These are phyloP conservation scores for Tilletia walkeri DNA, from an alignment of 1,284 basidiomycete genomes.

Conservation along the genomic window DNA sequence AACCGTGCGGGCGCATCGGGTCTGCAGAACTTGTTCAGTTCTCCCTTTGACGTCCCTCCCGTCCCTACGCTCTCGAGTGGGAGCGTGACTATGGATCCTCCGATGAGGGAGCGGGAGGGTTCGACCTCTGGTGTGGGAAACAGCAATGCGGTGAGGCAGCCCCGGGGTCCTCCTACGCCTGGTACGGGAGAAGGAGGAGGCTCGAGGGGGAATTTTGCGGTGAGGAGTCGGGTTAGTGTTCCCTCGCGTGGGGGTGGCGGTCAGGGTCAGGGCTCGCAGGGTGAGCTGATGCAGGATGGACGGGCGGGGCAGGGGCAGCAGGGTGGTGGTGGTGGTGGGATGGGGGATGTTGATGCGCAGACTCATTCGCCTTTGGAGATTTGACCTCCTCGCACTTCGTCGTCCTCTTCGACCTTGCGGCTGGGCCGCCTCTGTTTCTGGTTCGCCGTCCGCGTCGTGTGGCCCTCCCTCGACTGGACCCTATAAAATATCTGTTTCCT, in stretches of 20 bases:
- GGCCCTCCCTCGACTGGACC: too few relatives aligned
- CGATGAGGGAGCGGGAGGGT: not conserved
- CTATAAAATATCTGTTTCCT: too few relatives aligned
- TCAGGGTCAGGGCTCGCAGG: constrained; percentile 21
- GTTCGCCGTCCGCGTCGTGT: too few relatives aligned
- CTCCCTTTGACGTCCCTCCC: constrained; percentile 43
- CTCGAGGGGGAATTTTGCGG: constrained; percentile 35
- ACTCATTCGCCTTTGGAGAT: constrained; percentile 37
- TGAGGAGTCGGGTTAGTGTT: constrained; percentile 30
- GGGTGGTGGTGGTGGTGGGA: too few relatives aligned
- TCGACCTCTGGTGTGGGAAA: not conserved
- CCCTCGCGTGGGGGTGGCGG: constrained; percentile 17
- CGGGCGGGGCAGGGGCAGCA: too few relatives aligned
- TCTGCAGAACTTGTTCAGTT: constrained; percentile 44
- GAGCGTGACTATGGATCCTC: not conserved
- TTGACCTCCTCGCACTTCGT: constrained; percentile 4
- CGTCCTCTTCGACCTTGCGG: too few relatives aligned
- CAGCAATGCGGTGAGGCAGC: constrained; percentile 31
- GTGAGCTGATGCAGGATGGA: constrained; percentile 25
- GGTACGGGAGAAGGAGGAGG: constrained; percentile 23
- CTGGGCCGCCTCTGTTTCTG: too few relatives aligned
- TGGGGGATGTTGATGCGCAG: constrained; percentile 23
- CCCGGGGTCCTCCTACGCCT: constrained; percentile 38
- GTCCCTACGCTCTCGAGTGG: constrained; percentile 31
- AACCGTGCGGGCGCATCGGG: constrained; percentile 33